Conservation (phyloP, 805 yeast species). For the Candida argentea region DNA sequence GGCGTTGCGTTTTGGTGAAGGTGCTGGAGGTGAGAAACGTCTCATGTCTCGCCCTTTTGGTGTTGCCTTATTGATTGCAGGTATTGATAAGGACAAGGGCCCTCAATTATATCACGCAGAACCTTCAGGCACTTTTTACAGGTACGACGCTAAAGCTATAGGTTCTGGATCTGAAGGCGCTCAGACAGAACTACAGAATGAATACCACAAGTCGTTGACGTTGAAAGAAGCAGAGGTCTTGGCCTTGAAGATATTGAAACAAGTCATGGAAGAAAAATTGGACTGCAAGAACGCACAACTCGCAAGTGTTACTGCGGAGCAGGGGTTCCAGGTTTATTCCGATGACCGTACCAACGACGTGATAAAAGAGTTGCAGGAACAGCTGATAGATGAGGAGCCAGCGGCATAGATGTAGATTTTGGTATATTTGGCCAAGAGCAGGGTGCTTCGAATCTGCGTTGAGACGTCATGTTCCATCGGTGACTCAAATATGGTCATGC, state of each 20-base stretch:
- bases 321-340: constrained; percentile 76
- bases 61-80: constrained; percentile 93
- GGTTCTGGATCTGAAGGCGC: constrained; percentile 99
- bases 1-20: constrained; percentile 94
- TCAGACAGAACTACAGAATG: constrained; percentile 93
- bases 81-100: constrained; percentile 85
- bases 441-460: too few species aligned
- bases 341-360: constrained; percentile 78
- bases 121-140: constrained; percentile 96
- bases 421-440: neutral
- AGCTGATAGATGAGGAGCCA: constrained; percentile 37
- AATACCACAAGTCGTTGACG: constrained; percentile 87
- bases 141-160: constrained; percentile 97
- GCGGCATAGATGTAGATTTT: neutral
- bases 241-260: constrained; percentile 82
- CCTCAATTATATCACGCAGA: constrained; percentile 98
- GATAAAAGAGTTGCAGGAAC: constrained; percentile 67
- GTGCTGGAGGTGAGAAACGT: constrained; percentile 91
- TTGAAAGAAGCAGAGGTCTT: constrained; percentile 87
- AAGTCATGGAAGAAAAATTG: constrained; percentile 98
- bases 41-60: constrained; percentile 98
- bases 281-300: constrained; percentile 93
- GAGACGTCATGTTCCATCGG: too few species aligned
- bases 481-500: too few species aligned
- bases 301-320: constrained; percentile 80